These are phyloP conservation scores for Aspergillaceae sp. DNA, from an alignment of 2,329 filamentous ascomycete species.

Conservation along the genomic window DNA sequence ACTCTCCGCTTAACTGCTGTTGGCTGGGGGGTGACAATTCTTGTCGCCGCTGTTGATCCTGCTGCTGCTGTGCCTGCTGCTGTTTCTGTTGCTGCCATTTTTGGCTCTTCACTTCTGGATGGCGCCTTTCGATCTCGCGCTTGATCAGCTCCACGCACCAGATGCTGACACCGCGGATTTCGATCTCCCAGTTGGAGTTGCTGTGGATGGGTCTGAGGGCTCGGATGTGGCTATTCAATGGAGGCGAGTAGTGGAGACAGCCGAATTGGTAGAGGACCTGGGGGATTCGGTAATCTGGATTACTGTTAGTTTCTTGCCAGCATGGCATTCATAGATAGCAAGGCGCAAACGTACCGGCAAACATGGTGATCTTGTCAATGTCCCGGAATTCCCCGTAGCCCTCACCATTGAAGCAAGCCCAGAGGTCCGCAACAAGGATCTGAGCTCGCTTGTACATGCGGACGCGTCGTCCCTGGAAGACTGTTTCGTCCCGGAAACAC, in stretches of 20 bases:
- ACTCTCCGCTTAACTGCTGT: too few species aligned
- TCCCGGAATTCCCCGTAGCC: constrained; percentile 74
- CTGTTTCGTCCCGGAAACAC: constrained; percentile 76
- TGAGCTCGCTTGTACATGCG: constrained; percentile 89
- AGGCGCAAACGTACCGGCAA: constrained; percentile 51
- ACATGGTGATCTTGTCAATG: constrained; percentile 95
- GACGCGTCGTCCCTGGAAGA: constrained; percentile 65
- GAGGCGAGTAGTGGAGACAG: constrained; percentile 75
- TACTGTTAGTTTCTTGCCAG: constrained; percentile 1
- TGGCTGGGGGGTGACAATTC: too few species aligned
- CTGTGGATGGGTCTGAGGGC: constrained; percentile 57
- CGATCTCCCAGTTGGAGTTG: constrained; percentile 72
- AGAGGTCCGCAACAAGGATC: constrained; percentile 90
- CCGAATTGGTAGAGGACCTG: constrained; percentile 81
- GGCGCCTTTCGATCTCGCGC: constrained; percentile 63
- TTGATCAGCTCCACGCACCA: constrained; percentile 90
- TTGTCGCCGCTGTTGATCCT: too few species aligned
- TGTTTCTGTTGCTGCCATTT: background rate
- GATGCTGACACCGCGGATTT: constrained; percentile 85
- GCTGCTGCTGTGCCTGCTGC: background rate
- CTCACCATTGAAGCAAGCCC: constrained; percentile 86
- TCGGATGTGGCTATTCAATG: constrained; percentile 62
- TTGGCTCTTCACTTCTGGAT: constrained; percentile 54
- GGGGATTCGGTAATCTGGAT: constrained; percentile 78
- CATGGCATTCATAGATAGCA: background rate